These are phyloP conservation scores for Strombidium stylifer DNA, from an alignment of 73 alveolate genomes.

Conservation along the genomic window DNA sequence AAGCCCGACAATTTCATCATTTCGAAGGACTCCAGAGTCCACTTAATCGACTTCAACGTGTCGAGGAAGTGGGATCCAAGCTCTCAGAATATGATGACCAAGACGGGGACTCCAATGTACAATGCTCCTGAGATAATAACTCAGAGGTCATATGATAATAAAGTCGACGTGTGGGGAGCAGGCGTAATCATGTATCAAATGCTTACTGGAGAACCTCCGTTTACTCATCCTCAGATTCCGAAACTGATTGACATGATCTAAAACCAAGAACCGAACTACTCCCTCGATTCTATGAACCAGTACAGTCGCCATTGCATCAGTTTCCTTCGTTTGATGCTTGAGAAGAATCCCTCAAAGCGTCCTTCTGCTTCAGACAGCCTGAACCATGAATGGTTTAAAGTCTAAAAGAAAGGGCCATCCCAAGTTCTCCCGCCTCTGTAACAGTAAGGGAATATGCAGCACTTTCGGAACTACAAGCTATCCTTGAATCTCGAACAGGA, in stretches of 20 bases:
- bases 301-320: too few relatives aligned
- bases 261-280: too few relatives aligned
- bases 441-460: too few relatives aligned
- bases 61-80: constrained; percentile 17
- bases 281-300: too few relatives aligned
- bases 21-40: constrained; percentile 49
- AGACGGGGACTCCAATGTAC: constrained; percentile 43
- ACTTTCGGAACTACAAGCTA: too few relatives aligned
- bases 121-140: constrained; percentile 42
- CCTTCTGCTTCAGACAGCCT: too few relatives aligned
- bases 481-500: too few relatives aligned
- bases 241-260: constrained; percentile 25
- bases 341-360: too few relatives aligned
- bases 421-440: too few relatives aligned
- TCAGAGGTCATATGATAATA: constrained; percentile 8
- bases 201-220: constrained; percentile 48
- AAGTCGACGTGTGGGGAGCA: constrained; percentile 54
- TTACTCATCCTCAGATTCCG: constrained; percentile 15
- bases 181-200: constrained; percentile 51
- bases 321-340: too few relatives aligned
- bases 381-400: too few relatives aligned
- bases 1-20: constrained; percentile 64
- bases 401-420: too few relatives aligned
- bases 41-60: constrained; percentile 66
- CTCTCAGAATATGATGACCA: constrained; percentile 33